phyloP scores from a whole-genome alignment of 768 basidiomycete genomes.

The Auriscalpium vulgare region DNA sequence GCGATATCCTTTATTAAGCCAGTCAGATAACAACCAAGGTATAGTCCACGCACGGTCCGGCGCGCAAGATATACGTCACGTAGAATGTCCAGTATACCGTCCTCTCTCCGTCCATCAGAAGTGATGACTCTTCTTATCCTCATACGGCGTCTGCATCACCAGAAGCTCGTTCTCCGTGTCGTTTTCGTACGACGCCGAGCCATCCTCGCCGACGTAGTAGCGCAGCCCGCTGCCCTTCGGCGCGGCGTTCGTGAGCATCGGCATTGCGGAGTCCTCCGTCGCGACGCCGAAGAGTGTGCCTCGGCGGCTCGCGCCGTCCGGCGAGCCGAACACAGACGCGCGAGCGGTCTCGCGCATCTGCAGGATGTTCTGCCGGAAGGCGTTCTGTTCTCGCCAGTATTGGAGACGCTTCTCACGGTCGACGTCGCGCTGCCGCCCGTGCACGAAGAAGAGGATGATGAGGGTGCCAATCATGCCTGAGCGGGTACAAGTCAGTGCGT shows the following conservation, averaged over 20 bases:
- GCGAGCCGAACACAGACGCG: slow-evolving; percentile 47
- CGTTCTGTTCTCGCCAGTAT: slow-evolving; percentile 88
- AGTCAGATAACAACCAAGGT: background rate
- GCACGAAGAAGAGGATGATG: slow-evolving; percentile 58
- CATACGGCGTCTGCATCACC: slow-evolving; percentile 23
- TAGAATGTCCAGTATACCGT: background rate
- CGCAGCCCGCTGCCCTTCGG: slow-evolving; percentile 44
- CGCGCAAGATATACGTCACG: background rate
- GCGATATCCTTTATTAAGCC: background rate
- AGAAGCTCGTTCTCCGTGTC: slow-evolving; percentile 34
- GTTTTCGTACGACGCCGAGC: slow-evolving; percentile 28
- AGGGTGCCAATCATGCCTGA: slow-evolving; percentile 72
- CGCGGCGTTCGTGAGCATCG: slow-evolving; percentile 34
- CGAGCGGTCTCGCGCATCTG: slow-evolving; percentile 74
- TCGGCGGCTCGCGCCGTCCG: slow-evolving; percentile 36
- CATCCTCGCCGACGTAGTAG: slow-evolving; percentile 41
- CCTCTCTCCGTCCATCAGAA: background rate
- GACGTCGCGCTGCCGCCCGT: slow-evolving; percentile 60
- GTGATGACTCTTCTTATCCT: slow-evolving; percentile 5
- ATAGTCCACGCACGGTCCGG: background rate
- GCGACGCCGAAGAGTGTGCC: slow-evolving; percentile 37
- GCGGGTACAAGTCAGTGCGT: background rate
- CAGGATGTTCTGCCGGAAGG: slow-evolving; percentile 72
- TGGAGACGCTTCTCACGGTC: slow-evolving; percentile 81
- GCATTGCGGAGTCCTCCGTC: slow-evolving; percentile 48